Evolutionary conservation across 2,329 filamentous ascomycete species (phyloP).

Genomic region (Ceratocystis variospora): DNA sequence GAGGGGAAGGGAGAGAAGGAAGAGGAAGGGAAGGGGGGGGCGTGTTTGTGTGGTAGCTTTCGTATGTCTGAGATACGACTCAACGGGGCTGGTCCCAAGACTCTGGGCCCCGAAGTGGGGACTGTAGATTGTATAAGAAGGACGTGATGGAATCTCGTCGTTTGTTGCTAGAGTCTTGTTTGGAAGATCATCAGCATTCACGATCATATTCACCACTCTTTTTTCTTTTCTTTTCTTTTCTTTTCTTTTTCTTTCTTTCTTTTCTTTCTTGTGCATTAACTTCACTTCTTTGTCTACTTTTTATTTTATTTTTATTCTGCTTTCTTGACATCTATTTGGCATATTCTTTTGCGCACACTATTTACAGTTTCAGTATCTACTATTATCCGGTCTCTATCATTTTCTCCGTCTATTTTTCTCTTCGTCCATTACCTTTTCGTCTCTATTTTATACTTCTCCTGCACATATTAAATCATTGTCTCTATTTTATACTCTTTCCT

Average conservation of each 20-base stretch:
- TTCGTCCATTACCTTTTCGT: background rate
- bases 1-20: background rate
- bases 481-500: background rate
- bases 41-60: background rate
- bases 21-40: background rate
- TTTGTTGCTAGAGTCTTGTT: background rate
- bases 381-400: background rate
- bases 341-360: background rate
- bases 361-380: background rate
- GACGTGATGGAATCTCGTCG: background rate
- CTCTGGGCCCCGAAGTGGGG: background rate
- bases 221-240: background rate
- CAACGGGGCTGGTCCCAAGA: background rate
- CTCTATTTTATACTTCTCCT: background rate
- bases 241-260: background rate
- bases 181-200: conserved; percentile 1
- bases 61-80: background rate
- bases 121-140: background rate
- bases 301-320: background rate
- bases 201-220: conserved; percentile 1
- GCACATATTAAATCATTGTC: background rate
- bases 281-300: background rate
- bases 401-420: background rate
- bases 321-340: background rate
- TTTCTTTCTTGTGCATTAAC: background rate